Conservation (phyloP, 2,329 filamentous ascomycete species). For the Blastomyces percursus region DNA sequence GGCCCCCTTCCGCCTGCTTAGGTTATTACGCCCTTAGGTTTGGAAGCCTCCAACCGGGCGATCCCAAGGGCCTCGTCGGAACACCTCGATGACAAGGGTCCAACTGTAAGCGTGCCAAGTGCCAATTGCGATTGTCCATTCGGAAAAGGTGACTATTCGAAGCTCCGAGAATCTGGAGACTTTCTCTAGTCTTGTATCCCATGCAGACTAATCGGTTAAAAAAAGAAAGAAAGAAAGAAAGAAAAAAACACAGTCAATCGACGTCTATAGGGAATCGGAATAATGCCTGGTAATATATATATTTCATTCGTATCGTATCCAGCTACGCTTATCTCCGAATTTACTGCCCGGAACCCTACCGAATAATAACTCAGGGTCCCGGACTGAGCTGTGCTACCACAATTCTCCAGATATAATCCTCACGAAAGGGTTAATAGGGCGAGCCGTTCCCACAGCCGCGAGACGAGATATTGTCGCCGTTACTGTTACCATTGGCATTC, state of each 20-base stretch:
- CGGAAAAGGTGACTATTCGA: not conserved
- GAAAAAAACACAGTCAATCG: not conserved
- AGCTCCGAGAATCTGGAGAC: not conserved
- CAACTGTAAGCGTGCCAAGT: not conserved
- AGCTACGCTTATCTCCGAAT: not conserved
- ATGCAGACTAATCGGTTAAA: not conserved
- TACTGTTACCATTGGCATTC: no score
- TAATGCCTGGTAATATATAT: not conserved
- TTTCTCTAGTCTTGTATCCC: not conserved
- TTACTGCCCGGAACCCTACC: not conserved
- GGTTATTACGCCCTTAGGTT: not conserved
- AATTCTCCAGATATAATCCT: not conserved
- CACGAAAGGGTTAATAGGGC: not conserved
- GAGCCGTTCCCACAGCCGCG: no score
- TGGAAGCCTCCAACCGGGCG: not conserved
- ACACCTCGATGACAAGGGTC: not conserved
- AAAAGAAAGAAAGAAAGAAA: no score
- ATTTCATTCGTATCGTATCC: not conserved
- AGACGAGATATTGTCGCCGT: no score
- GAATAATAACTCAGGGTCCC: not conserved
- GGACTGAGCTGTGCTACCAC: not conserved
- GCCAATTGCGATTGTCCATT: not conserved
- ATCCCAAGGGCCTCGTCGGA: not conserved
- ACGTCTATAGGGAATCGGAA: not conserved
- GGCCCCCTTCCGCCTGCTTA: not conserved